Evolutionary conservation across 83 land plant genomes (phyloP), one percentile per base, ranked within the genome.

Genomic region (Picea abies): DNA sequence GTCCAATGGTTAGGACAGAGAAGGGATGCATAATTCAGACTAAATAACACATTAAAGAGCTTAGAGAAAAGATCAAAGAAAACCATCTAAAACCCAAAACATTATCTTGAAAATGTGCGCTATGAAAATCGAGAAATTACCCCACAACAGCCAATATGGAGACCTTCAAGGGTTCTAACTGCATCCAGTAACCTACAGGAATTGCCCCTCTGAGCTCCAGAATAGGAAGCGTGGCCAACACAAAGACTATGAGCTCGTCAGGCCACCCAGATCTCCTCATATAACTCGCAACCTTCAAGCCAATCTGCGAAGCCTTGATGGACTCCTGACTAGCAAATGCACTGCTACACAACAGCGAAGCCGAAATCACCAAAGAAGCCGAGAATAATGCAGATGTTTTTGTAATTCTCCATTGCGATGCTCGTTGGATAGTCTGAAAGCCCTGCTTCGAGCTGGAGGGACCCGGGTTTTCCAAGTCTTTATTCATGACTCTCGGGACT

Each of bases 121-220:
- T 12, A 11, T 56, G 58, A 56, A 56, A 80, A 10, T 32, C 14
- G n/a, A 75, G 63, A 76, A 85, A 91, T 29, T 22, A 98, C 99
- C 99, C 99, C 32, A 92, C 67, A 81, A 96, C 83, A 67, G 99
- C 85, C 77, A 98, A 81, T 37, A 86, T 69, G 29, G 95, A 92
- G 20, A 91, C 78, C 20, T 83, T 63, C 3, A 86, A 78, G 65
- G 98, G 99, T 39, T 89, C 77, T 35, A 98, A 89, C 56, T 92
- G 90, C 97, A 98, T 89, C 99, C 99, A 98, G 82, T 98, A 96
- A 12, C 99, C 98, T 61, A 98, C 96, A 69, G 99, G 99, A 82
- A 98, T 96, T 20, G 99, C 99, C 16, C 98, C 99, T 81, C 99
- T 95, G 39, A 98, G 97, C 96, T 98, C 99, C 39, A 98, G 79